These are phyloP conservation scores for Penicillium antarcticum DNA, from an alignment of 495 filamentous ascomycete species.

Conservation along the genomic window DNA sequence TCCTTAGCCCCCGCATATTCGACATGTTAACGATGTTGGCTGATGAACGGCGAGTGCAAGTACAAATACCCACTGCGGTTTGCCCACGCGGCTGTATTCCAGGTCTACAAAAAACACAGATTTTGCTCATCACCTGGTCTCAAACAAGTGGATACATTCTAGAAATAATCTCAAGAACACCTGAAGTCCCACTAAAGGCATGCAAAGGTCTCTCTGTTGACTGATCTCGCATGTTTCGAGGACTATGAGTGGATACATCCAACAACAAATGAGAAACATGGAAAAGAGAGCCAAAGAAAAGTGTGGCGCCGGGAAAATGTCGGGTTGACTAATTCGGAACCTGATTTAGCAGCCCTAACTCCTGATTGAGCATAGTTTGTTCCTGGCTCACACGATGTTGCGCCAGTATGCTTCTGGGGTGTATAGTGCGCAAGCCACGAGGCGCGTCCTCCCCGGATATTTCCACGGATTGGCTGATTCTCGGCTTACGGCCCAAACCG, in stretches of 20 bases:
- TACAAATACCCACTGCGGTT: not conserved
- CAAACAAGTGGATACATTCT: not conserved
- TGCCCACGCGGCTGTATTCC: not conserved
- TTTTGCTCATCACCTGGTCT: not conserved
- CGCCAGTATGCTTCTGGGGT: constrained; percentile 7
- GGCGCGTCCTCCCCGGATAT: not conserved
- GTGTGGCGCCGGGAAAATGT: not conserved
- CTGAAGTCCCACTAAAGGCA: not conserved
- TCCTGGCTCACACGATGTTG: not conserved
- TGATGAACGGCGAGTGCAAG: no score
- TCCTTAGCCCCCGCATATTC: not conserved
- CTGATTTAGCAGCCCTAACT: not conserved
- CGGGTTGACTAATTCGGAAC: not conserved
- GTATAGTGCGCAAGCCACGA: constrained; percentile 4
- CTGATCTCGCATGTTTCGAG: not conserved
- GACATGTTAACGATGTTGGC: not conserved
- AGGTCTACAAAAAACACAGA: not conserved
- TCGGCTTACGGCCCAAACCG: constrained; percentile 2
- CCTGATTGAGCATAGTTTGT: constrained; percentile 2
- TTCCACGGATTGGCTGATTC: not conserved
- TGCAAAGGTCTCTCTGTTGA: not conserved
- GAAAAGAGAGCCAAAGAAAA: not conserved
- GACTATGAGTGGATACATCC: not conserved
- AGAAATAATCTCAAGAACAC: no score
- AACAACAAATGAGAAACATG: not conserved